Conservation (phyloP, 495 filamentous ascomycete genomes). For the Astrothelium macrocarpum region DNA sequence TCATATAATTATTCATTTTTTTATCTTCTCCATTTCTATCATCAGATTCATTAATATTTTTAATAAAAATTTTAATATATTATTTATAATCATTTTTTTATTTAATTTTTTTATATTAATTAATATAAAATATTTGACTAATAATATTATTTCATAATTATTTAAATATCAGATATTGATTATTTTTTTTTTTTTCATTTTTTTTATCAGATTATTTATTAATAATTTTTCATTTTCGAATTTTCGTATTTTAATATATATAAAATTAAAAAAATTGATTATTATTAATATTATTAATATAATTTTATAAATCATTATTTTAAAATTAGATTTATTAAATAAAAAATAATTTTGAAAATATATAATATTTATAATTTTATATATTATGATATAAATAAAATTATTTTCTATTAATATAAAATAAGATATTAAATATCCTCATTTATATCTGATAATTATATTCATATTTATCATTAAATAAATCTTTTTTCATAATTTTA, state of each 20-base stretch:
- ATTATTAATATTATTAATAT: constrained; percentile 41
- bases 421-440: not conserved
- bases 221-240: constrained; percentile 39
- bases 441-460: constrained; percentile 23
- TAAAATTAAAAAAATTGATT: constrained; percentile 34
- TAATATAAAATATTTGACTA: constrained; percentile 36
- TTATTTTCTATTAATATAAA: constrained; percentile 14
- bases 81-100: constrained; percentile 27
- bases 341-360: constrained; percentile 33
- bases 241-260: constrained; percentile 28
- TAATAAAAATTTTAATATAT: constrained; percentile 16
- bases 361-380: constrained; percentile 26
- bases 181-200: constrained; percentile 33
- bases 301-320: constrained; percentile 34
- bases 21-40: constrained; percentile 31
- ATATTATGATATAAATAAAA: constrained; percentile 35
- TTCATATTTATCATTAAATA: constrained; percentile 15
- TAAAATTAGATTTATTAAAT: constrained; percentile 7
- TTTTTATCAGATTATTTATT: constrained; percentile 36
- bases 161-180: constrained; percentile 32
- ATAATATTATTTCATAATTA: constrained; percentile 26
- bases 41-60: constrained; percentile 21
- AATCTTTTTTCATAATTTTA: constrained; percentile 3
- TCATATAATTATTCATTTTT: constrained; percentile 25
- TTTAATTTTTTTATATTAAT: constrained; percentile 35